A percentile compares a stretch with the other conserved stretches of the same genome.
Evolutionary conservation across 139 green algal species (phyloP).

Genomic region (Desmodesmus armatus): DNA sequence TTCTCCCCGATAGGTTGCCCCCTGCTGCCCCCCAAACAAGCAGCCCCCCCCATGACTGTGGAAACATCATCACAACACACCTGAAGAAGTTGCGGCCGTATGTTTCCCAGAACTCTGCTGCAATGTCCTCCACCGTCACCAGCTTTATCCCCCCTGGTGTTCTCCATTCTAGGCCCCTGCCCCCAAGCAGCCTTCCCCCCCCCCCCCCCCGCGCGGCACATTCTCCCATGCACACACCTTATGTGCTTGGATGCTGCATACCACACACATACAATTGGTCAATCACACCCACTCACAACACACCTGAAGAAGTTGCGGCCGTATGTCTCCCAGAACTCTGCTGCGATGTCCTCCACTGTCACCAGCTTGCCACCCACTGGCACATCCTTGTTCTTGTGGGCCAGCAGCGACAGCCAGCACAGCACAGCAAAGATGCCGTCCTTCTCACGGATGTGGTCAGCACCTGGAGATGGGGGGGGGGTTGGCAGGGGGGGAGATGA

Average conservation of each 20-base stretch:
- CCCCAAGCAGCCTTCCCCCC: constrained; percentile 46
- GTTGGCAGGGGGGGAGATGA: too few species aligned
- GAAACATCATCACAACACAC: constrained; percentile 24
- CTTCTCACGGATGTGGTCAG: constrained; percentile 98
- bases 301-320: constrained; percentile 97
- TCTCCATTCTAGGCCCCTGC: too few species aligned
- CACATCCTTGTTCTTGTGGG: constrained; percentile 91
- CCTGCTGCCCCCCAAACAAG: too few species aligned
- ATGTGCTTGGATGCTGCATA: too few species aligned
- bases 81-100: constrained; percentile 98
- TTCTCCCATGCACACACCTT: too few species aligned
- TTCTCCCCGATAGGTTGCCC: too few species aligned
- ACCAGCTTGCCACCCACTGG: constrained; percentile 81
- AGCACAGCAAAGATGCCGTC: constrained; percentile 98
- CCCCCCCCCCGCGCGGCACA: too few species aligned
- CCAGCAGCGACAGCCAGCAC: constrained; percentile 91
- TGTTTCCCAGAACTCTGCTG: constrained; percentile 95
- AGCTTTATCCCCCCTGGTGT: too few species aligned
- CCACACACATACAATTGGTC: too few species aligned
- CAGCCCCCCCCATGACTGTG: too few species aligned
- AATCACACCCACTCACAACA: too few species aligned
- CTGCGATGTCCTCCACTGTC: constrained; percentile 91
- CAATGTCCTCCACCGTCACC: constrained; percentile 91
- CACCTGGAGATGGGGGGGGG: too few species aligned
- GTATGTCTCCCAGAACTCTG: constrained; percentile 95